phyloP scores from a whole-genome alignment of 2,329 filamentous ascomycete species.

The Phialemoniopsis sp. region DNA sequence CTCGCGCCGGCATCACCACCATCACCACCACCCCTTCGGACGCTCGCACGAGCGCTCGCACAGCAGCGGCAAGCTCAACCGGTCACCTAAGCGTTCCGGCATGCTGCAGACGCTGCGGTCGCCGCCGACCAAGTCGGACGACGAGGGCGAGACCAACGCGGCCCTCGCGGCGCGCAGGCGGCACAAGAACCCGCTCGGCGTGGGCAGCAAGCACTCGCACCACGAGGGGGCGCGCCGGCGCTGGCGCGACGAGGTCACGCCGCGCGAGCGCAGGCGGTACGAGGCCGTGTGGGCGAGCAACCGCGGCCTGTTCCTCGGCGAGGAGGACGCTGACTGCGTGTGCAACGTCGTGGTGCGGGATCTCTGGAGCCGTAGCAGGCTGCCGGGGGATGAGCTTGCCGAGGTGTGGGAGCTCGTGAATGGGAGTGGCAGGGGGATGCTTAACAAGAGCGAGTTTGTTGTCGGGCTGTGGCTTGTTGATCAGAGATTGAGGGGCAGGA shows the following conservation, averaged over 20 bases:
- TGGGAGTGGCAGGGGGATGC: conserved; percentile 39
- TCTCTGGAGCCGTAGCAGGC: conserved; percentile 68
- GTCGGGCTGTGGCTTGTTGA: conserved; percentile 82
- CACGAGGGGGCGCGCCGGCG: conserved; percentile 71
- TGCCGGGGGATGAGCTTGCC: conserved; percentile 64
- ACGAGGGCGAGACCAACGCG: conserved; percentile 44
- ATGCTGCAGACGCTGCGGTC: conserved; percentile 66
- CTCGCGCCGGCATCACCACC: conserved; percentile 23
- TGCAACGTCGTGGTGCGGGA: conserved; percentile 67
- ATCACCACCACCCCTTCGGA: conserved; percentile 6
- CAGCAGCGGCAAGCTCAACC: conserved; percentile 29
- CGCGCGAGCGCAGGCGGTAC: conserved; percentile 72
- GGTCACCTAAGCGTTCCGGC: conserved; percentile 35
- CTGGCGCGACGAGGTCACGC: conserved; percentile 73
- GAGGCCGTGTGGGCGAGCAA: conserved; percentile 85
- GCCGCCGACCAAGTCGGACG: conserved; percentile 41
- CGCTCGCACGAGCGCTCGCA: neutral
- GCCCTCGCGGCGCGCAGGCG: conserved; percentile 51
- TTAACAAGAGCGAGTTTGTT: conserved; percentile 70
- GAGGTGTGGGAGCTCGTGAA: conserved; percentile 78
- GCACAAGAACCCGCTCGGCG: conserved; percentile 41
- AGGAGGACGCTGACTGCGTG: conserved; percentile 45
- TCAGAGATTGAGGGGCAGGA: conserved; percentile 73
- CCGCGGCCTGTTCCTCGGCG: conserved; percentile 47
- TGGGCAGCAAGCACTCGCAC: conserved; percentile 62